phyloP scores from a whole-genome alignment of 73 alveolate species.

The Symbiodinium pilosum region DNA sequence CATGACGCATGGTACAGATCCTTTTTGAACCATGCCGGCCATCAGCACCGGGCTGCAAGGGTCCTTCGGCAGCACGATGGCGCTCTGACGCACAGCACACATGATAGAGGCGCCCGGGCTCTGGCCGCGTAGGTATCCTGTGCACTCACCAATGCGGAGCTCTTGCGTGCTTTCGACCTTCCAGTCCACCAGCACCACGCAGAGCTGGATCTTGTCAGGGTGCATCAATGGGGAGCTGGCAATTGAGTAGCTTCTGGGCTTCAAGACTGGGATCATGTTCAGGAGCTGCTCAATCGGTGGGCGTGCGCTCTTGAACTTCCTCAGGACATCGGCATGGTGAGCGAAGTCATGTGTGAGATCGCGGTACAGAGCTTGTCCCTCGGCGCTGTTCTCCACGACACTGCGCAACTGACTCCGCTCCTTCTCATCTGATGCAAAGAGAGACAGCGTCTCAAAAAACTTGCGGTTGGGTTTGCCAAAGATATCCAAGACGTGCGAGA shows the following conservation, averaged over 20 bases:
- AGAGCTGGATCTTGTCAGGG: conserved; percentile 76
- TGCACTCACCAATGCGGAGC: conserved; percentile 87
- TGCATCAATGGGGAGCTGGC: conserved; percentile 81
- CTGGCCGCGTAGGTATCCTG: conserved; percentile 61
- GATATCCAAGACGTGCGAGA: conserved; percentile 72
- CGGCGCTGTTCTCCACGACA: conserved; percentile 55
- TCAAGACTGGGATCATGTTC: conserved; percentile 68
- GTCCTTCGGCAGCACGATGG: conserved; percentile 59
- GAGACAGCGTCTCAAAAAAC: conserved; percentile 51
- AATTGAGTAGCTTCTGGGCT: conserved; percentile 75
- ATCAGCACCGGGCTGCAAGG: not conserved
- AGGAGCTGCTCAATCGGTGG: conserved; percentile 79
- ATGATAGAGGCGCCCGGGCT: conserved; percentile 56
- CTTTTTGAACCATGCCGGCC: conserved; percentile 66
- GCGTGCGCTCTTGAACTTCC: conserved; percentile 47
- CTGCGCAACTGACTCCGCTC: conserved; percentile 61
- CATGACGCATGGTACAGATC: not conserved
- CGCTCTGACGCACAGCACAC: conserved; percentile 85
- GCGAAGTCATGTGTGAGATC: conserved; percentile 53
- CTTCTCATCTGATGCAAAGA: conserved; percentile 44
- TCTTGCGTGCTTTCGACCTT: conserved; percentile 52
- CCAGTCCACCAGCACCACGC: conserved; percentile 94
- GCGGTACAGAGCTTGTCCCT: conserved; percentile 52
- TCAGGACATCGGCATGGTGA: conserved; percentile 65
- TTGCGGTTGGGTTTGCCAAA: conserved; percentile 76